Evolutionary conservation across 1,284 basidiomycete species (phyloP), one percentile per base, ranked within the genome.

Genomic region (Coriolopsis trogii): DNA sequence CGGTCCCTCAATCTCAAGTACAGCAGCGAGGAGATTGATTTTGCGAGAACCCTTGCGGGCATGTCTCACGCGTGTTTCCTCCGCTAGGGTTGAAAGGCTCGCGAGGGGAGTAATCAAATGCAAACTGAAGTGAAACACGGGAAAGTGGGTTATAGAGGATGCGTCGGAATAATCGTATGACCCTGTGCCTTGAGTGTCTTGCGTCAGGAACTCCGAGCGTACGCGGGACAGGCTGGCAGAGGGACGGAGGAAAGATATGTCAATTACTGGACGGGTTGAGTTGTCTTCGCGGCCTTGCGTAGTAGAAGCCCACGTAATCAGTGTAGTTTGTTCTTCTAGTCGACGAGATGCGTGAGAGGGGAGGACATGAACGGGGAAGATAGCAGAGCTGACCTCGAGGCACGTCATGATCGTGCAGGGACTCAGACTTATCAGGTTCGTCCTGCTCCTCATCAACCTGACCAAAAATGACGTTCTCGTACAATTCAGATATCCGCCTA

Each of bases 1-100:
- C 2, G 87, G 89, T 0, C 87, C 88, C 41, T 90, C 87, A 13
- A 87, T 77, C 65, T 91, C 89, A 40, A 91, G 70, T 2, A 80
- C 76, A 3, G 84, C 87, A 4, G 85, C 73, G 6, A 91, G 72
- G 4, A 86, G 56, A 36, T 74, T 79, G 8, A 84, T 74, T 58
- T 82, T 87, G 15, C 55, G 56, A 13, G 72, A 66, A 18, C 62
- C 66, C 54, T 58, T 56, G 34, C 23, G 46, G 13, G 28, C 25
- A 9, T 24, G 41, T 13, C 42, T 28, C 9, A 30, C 31, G 8
- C 41, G 47, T 8, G 39, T 42, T 15, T 53, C 62, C 39, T 63
- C 67, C 21, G 51, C 46, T 6, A 55, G 56, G 3, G 55, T 51
- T 6, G 62, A 57, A 4, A 80, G 67, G 1, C 70, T 60, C 6